These are phyloP conservation scores for Naegleria fowleri DNA, from an alignment of 208 protist species.

Conservation along the genomic window DNA sequence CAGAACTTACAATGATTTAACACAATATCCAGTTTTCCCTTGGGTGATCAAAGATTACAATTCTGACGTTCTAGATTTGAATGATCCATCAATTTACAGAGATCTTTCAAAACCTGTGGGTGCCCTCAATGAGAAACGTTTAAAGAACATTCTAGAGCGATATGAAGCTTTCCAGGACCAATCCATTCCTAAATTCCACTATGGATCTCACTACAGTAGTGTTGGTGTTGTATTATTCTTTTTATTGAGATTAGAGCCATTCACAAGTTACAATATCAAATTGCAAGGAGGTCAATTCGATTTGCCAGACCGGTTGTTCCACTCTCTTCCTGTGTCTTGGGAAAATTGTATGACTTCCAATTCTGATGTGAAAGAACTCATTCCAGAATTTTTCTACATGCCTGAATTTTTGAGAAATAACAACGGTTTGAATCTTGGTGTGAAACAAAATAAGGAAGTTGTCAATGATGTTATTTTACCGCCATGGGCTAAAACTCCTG, in stretches of 20 bases:
- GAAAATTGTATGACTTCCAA: conserved; percentile 63
- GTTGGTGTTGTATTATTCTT: conserved; percentile 89
- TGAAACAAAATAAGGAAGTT: conserved; percentile 41
- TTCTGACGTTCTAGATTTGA: conserved; percentile 60
- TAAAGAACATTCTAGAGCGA: conserved; percentile 60
- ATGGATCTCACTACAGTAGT: conserved; percentile 95
- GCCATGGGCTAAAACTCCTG: conserved; percentile 47
- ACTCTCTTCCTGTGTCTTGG: conserved; percentile 62
- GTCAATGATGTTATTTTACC: conserved; percentile 62
- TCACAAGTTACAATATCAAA: conserved; percentile 71
- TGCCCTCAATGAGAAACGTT: conserved; percentile 71
- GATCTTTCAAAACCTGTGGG: conserved; percentile 91
- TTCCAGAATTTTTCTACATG: conserved; percentile 90
- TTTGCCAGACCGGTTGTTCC: conserved; percentile 68
- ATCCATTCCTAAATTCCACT: conserved; percentile 73
- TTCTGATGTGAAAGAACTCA: conserved; percentile 86
- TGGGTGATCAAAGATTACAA: conserved; percentile 64
- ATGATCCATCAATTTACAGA: conserved; percentile 64
- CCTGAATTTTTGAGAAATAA: conserved; percentile 82
- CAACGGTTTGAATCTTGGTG: conserved; percentile 62
- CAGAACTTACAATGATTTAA: conserved; percentile 59
- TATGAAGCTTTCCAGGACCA: conserved; percentile 57
- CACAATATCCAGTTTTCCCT: conserved; percentile 66
- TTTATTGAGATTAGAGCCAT: conserved; percentile 92
- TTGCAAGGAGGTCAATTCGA: conserved; percentile 79